Evolutionary conservation across 225 moss, liverwort and hornwort genomes (phyloP), one percentile per base, ranked within the genome.

Genomic region (Ulota crispa): DNA sequence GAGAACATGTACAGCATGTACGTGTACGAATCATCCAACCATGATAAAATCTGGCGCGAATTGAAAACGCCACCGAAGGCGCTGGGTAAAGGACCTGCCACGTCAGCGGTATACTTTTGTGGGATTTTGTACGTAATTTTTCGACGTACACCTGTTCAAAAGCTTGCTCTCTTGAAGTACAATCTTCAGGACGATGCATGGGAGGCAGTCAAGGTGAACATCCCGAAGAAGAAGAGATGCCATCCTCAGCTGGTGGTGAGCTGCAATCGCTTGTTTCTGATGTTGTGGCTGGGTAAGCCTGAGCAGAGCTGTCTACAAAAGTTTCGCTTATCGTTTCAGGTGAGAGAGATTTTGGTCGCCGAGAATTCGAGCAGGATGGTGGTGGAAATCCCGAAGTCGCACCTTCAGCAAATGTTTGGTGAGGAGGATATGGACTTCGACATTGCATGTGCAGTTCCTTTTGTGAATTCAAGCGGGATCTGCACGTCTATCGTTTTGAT

Each of bases 211-310:
- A 72, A 18, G 32, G 16, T 81, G 66, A 77, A 31, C 31, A 85
- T 85, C 34, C 85, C 77, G 12, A 81, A 53, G 28, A 77, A 85
- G 67, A 81, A 71, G n/a, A 50, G 50, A 50, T 59, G 39, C 3
- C 34, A 37, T 45, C 85, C 81, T 57, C 80, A 85, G 28, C 77
- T 85, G 64, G 80, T 85, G 39, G 84, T 84, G 50, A 84, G 84
- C 73, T 59, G 75, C 62, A 68, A 79, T 53, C 84, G 84, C 68
- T 77, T 85, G 76, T 85, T 85, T 19, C 47, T 67, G 27, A 77
- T 75, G 68, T 75, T 84, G 50, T 84, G 84, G 84, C 10, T 79
- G 28, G 47, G 79, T 16, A 72, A 78, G 31, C 39, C 74, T n/a
- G 70, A 75, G 60, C 63, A 21, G 2, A 13, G 42, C 4, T 36